Conservation (phyloP, 2,329 filamentous ascomycete species). For the Botrytis tulipae region DNA sequence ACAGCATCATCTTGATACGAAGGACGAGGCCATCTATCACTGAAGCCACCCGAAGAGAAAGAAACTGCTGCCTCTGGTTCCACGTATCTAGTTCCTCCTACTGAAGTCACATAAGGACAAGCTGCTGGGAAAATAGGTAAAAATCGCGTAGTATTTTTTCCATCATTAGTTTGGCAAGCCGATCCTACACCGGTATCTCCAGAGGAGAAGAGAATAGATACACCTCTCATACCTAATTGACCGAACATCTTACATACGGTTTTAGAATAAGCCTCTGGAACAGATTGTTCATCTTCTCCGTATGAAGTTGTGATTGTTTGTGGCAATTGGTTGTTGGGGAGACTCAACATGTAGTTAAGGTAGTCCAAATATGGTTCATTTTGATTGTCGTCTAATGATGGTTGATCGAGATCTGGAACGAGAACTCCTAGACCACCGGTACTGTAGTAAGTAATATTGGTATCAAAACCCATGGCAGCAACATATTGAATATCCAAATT, state of each 20-base stretch:
- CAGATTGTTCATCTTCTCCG: slow-evolving; percentile 64
- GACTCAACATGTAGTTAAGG: slow-evolving; percentile 55
- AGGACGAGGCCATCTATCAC: slow-evolving; percentile 49
- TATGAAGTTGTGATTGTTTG: slow-evolving; percentile 65
- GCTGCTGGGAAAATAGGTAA: slow-evolving; percentile 62
- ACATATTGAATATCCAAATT: slow-evolving; percentile 49
- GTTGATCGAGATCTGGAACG: slow-evolving; percentile 43
- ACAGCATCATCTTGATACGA: slow-evolving; percentile 48
- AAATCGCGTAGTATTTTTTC: slow-evolving; percentile 53
- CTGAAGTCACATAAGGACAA: slow-evolving; percentile 65
- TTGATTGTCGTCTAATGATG: slow-evolving; percentile 49
- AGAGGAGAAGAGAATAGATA: slow-evolving; percentile 59
- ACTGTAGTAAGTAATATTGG: slow-evolving; percentile 52
- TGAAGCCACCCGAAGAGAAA: slow-evolving; percentile 50
- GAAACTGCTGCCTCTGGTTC: slow-evolving; percentile 43
- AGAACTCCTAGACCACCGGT: slow-evolving; percentile 51
- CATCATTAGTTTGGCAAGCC: slow-evolving; percentile 59
- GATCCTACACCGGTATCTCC: slow-evolving; percentile 55
- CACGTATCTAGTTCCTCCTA: slow-evolving; percentile 57
- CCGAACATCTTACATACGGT: slow-evolving; percentile 62
- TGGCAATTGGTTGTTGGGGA: slow-evolving; percentile 50
- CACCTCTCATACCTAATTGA: slow-evolving; percentile 61
- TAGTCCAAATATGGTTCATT: slow-evolving; percentile 68
- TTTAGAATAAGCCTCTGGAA: slow-evolving; percentile 59
- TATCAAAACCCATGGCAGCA: slow-evolving; percentile 51